Conservation (phyloP, 1,284 basidiomycete species). For the Cryptococcus maquisensis region DNA sequence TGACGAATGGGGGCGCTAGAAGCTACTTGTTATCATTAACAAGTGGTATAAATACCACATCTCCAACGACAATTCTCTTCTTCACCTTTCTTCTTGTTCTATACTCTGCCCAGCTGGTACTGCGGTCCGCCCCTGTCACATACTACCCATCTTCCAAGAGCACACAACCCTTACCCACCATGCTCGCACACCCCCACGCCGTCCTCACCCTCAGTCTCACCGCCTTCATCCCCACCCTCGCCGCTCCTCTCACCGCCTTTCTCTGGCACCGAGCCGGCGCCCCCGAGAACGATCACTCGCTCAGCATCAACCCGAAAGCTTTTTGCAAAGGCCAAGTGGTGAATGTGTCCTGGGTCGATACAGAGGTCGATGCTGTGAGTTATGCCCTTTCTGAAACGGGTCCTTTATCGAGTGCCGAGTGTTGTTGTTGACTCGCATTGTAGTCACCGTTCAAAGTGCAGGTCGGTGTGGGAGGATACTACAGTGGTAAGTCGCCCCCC, state of each 20-base stretch:
- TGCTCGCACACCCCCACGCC: background rate
- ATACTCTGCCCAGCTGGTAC: too few species aligned
- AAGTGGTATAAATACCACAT: background rate
- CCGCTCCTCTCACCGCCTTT: slow-evolving; percentile 1
- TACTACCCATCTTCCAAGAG: too few species aligned
- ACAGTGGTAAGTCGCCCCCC: background rate
- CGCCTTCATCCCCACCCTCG: background rate
- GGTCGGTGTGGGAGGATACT: slow-evolving; percentile 12
- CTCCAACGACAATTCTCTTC: too few species aligned
- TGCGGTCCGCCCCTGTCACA: too few species aligned
- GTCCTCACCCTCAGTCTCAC: background rate
- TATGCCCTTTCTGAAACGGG: background rate
- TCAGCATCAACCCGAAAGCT: background rate
- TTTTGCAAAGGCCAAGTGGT: slow-evolving; percentile 1
- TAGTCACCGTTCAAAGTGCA: slow-evolving; percentile 9
- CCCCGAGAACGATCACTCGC: slow-evolving; percentile 6
- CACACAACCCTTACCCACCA: too few species aligned
- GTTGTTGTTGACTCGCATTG: background rate
- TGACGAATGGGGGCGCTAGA: too few species aligned
- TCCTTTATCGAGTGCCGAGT: background rate
- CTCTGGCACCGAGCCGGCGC: slow-evolving; percentile 2
- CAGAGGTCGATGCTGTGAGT: slow-evolving; percentile 7
- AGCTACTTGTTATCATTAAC: too few species aligned
- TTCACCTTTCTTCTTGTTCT: too few species aligned
- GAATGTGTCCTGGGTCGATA: slow-evolving; percentile 6